These are phyloP conservation scores for Globisporangium iwayamae DNA, from an alignment of 352 stramenopile genomes.

Conservation along the genomic window DNA sequence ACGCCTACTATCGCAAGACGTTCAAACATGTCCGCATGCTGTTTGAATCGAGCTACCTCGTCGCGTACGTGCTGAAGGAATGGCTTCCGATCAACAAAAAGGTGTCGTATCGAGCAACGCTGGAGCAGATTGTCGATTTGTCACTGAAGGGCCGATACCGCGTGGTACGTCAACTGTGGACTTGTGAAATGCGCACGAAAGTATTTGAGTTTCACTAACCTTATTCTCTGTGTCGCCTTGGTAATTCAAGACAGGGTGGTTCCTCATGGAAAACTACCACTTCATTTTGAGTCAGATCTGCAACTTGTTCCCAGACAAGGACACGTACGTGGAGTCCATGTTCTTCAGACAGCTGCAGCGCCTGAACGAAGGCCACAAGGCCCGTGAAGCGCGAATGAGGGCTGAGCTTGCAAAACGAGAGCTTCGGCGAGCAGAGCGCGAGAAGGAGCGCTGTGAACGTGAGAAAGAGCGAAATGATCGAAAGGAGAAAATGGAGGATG, in stretches of 20 bases:
- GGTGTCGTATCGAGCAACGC: slow-evolving; percentile 75
- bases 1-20: slow-evolving; percentile 61
- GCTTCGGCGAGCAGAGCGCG: slow-evolving; percentile 48
- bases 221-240: slow-evolving; percentile 14
- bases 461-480: slow-evolving; percentile 55
- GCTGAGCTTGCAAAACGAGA: slow-evolving; percentile 63
- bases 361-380: slow-evolving; percentile 57
- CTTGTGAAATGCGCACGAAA: background rate
- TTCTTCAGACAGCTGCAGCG: slow-evolving; percentile 84
- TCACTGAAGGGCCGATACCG: slow-evolving; percentile 70
- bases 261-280: slow-evolving; percentile 79
- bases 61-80: slow-evolving; percentile 82
- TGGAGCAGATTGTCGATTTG: slow-evolving; percentile 80
- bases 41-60: slow-evolving; percentile 82
- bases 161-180: slow-evolving; percentile 39
- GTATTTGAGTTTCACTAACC: background rate
- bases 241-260: slow-evolving; percentile 61
- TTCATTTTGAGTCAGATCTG: slow-evolving; percentile 81
- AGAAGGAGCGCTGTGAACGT: slow-evolving; percentile 50
- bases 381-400: slow-evolving; percentile 50
- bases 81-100: slow-evolving; percentile 87
- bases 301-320: slow-evolving; percentile 72
- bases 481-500: slow-evolving; percentile 42
- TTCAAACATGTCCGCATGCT: slow-evolving; percentile 75
- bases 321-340: slow-evolving; percentile 76